phyloP scores from a whole-genome alignment of 2,329 filamentous ascomycete genomes.

The Beauveria brongniartii region DNA sequence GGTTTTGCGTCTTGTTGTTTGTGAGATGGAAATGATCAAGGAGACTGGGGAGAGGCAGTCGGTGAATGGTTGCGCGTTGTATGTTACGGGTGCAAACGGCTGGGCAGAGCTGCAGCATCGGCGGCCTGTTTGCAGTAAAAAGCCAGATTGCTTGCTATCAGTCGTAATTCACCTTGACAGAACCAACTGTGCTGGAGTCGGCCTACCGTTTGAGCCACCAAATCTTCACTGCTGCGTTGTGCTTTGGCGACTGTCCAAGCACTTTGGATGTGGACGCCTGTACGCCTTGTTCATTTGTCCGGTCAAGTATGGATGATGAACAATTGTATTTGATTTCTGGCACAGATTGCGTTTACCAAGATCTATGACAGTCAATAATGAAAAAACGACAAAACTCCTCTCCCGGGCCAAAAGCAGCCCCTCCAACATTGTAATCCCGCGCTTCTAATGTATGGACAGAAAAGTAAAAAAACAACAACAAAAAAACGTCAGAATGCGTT shows the following conservation, averaged over 20 bases:
- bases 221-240: neutral
- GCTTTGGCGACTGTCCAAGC: neutral
- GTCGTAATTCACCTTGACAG: neutral
- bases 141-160: neutral
- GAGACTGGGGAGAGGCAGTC: neutral
- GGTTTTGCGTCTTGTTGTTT: neutral
- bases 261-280: no score
- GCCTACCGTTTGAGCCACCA: no score
- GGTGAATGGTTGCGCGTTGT: neutral
- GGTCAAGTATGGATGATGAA: no score
- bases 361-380: neutral
- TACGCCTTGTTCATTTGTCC: no score
- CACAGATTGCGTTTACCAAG: neutral
- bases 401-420: neutral
- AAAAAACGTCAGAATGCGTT: neutral
- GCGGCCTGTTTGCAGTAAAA: neutral
- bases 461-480: neutral
- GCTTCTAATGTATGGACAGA: neutral
- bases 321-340: neutral
- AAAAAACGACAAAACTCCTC: neutral
- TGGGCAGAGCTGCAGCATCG: neutral
- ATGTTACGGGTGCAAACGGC: neutral
- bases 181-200: neutral
- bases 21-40: neutral
- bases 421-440: neutral